Evolutionary conservation across 257 asterid genomes (phyloP).

Genomic region (Petunia secreta): DNA sequence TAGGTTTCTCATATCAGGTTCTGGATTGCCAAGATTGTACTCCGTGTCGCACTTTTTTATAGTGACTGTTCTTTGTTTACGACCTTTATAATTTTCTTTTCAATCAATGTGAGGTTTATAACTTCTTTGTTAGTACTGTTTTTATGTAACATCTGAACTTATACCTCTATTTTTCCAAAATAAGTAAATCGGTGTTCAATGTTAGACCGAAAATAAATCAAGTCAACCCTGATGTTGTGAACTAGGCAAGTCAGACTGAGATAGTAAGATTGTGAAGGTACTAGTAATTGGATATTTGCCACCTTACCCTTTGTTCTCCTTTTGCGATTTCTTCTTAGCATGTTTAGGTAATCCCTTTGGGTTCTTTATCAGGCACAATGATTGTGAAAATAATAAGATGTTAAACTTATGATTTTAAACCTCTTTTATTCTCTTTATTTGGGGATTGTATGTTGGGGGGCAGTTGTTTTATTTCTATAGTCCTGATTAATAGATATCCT

Average conservation of each 20-base stretch:
- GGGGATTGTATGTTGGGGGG: background rate
- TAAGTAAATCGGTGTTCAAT: background rate
- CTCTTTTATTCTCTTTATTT: background rate
- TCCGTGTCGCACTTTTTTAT: background rate
- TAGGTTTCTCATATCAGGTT: background rate
- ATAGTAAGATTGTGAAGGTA: background rate
- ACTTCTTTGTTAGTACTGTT: background rate
- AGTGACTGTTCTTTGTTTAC: background rate
- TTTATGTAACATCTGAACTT: background rate
- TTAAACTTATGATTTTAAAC: background rate
- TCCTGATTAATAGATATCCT: conserved; percentile 26
- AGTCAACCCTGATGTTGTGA: background rate
- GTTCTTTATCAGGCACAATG: background rate
- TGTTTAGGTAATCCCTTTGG: background rate
- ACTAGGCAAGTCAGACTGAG: background rate
- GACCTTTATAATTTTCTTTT: background rate
- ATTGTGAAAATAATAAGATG: background rate
- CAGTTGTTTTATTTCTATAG: background rate
- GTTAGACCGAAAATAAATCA: background rate
- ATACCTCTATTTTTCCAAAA: background rate
- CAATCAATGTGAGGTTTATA: background rate
- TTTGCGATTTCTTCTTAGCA: background rate
- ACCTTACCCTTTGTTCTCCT: background rate
- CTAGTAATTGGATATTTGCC: background rate
- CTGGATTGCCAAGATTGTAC: conserved; percentile 7